Evolutionary conservation across 2,329 filamentous ascomycete species (phyloP).

Genomic region (Trichoderma citrinoviride): DNA sequence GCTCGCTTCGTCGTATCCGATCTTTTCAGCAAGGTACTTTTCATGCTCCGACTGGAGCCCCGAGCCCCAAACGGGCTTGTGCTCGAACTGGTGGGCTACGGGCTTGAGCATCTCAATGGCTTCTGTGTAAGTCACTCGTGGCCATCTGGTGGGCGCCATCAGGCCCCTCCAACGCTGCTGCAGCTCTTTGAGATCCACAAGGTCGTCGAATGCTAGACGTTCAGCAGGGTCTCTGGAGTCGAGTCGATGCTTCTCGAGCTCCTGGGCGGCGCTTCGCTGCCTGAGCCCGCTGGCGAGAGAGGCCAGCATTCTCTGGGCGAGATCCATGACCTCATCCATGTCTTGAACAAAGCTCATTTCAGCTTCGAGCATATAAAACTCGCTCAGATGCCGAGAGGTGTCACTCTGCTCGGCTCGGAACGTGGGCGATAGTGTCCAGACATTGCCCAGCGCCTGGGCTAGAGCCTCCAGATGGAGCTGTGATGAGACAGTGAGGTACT

Average conservation of each 20-base stretch:
- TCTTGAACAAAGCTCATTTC: slow-evolving; percentile 77
- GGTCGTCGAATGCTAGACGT: slow-evolving; percentile 43
- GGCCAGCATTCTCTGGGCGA: slow-evolving; percentile 77
- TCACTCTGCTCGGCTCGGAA: slow-evolving; percentile 94
- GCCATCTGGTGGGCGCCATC: slow-evolving; percentile 57
- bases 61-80: slow-evolving; percentile 65
- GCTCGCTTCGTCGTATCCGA: slow-evolving; percentile 52
- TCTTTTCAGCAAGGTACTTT: slow-evolving; percentile 70
- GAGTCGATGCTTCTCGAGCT: slow-evolving; percentile 41
- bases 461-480: slow-evolving; percentile 94
- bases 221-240: slow-evolving; percentile 41
- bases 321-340: slow-evolving; percentile 68
- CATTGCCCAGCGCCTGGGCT: slow-evolving; percentile 80
- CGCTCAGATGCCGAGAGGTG: slow-evolving; percentile 88
- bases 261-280: slow-evolving; percentile 42
- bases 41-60: slow-evolving; percentile 92
- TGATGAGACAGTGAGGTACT: slow-evolving; percentile 92
- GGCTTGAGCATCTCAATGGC: slow-evolving; percentile 68
- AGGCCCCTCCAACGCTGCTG: slow-evolving; percentile 71
- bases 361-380: slow-evolving; percentile 98
- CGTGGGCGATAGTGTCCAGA: slow-evolving; percentile 91
- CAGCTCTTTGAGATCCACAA: slow-evolving; percentile 49
- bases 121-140: slow-evolving; percentile 76
- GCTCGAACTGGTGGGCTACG: slow-evolving; percentile 62
- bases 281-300: slow-evolving; percentile 44